These are phyloP conservation scores for Phialocephala subalpina DNA, from an alignment of 2,329 filamentous ascomycete species.

Conservation along the genomic window DNA sequence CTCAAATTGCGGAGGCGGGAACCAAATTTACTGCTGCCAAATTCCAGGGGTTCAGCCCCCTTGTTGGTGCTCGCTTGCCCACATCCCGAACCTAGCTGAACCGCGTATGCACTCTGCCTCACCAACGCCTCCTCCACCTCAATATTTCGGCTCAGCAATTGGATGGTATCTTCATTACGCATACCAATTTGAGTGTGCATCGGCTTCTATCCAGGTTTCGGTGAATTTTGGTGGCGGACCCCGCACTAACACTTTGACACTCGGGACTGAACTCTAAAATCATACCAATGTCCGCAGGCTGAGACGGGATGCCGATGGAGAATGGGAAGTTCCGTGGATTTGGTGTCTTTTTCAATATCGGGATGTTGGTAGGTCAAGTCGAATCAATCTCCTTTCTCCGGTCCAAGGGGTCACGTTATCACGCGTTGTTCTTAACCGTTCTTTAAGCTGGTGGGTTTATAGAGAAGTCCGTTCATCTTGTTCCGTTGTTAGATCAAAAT, in stretches of 20 bases:
- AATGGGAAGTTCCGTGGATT: background rate
- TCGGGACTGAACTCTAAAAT: background rate
- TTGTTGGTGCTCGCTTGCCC: background rate
- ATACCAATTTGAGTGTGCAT: background rate
- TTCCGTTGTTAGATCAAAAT: background rate
- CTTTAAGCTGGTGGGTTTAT: background rate
- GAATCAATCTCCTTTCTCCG: background rate
- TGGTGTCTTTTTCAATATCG: background rate
- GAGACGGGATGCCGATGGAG: background rate
- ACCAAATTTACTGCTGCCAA: background rate
- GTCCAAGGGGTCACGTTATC: background rate
- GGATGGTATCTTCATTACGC: background rate
- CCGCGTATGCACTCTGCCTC: slow-evolving; percentile 1
- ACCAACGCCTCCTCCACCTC: background rate
- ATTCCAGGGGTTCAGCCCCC: background rate
- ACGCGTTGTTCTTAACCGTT: background rate
- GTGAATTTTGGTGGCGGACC: background rate
- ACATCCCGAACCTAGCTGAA: background rate
- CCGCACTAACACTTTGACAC: background rate
- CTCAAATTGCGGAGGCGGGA: background rate
- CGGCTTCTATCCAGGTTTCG: background rate
- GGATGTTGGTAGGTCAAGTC: background rate
- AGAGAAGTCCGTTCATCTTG: background rate
- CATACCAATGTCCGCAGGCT: background rate
- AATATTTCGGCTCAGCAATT: background rate